A percentile compares a stretch with the other conserved stretches of the same genome.
Conservation (phyloP, 2,329 filamentous ascomycete genomes). For the Orbilia ellipsospora region DNA sequence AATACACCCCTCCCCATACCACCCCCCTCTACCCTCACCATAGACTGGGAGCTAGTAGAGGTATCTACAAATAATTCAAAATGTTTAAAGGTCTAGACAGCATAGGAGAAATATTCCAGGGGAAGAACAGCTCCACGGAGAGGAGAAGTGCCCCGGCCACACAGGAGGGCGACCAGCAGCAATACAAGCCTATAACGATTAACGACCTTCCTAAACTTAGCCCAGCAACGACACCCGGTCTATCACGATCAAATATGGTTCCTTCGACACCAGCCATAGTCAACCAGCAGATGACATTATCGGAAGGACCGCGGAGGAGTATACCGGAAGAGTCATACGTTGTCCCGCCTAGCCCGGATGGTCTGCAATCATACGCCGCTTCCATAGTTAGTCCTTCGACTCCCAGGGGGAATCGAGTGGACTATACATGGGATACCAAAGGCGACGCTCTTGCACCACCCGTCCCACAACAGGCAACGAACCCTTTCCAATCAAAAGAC, state of each 20-base stretch:
- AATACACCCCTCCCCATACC: slow-evolving; percentile 2
- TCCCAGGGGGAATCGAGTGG: slow-evolving; percentile 26
- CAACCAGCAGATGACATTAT: slow-evolving; percentile 41
- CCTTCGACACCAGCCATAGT: slow-evolving; percentile 10
- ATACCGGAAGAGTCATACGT: slow-evolving; percentile 46
- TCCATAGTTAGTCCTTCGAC: slow-evolving; percentile 50
- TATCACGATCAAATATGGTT: slow-evolving; percentile 13
- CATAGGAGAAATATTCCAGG: slow-evolving; percentile 24
- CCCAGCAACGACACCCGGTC: slow-evolving; percentile 12
- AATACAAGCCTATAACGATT: slow-evolving; percentile 41
- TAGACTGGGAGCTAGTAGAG: slow-evolving; percentile 4
- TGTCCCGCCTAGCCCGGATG: slow-evolving; percentile 24
- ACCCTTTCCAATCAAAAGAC: slow-evolving; percentile 31
- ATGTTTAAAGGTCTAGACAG: slow-evolving; percentile 47
- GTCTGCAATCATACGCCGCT: slow-evolving; percentile 41
- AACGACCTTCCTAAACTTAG: slow-evolving; percentile 39
- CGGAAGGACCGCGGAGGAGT: slow-evolving; percentile 44
- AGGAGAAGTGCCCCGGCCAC: slow-evolving; percentile 37
- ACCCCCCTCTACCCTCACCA: slow-evolving; percentile 6
- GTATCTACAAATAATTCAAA: slow-evolving; percentile 20
- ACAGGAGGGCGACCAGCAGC: slow-evolving; percentile 32
- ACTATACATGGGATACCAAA: slow-evolving; percentile 34
- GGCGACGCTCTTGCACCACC: slow-evolving; percentile 37
- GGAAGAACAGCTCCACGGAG: slow-evolving; percentile 26
- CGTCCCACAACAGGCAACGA: slow-evolving; percentile 14